A percentile compares a stretch with the other conserved stretches of the same genome.
Evolutionary conservation across 768 basidiomycete species (phyloP).

Genomic region (Lentinula lateritia): DNA sequence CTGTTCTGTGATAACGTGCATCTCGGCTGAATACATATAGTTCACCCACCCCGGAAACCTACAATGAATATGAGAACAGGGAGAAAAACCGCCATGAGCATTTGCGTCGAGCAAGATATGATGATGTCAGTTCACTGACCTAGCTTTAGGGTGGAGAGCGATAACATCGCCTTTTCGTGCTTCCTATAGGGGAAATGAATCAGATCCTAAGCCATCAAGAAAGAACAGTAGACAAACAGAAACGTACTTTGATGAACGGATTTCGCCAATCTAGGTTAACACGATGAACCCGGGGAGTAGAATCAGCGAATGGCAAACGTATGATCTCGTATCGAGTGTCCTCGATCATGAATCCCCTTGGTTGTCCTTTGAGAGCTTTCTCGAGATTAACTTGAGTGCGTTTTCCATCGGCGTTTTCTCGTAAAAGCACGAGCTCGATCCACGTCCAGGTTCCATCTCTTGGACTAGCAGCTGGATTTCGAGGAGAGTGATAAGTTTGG

Average conservation of each 20-base stretch:
- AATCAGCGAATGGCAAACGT: constrained; percentile 3
- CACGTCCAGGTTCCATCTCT: constrained; percentile 4
- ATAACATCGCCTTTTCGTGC: constrained; percentile 3
- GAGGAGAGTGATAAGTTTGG: background rate
- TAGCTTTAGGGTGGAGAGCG: constrained; percentile 1
- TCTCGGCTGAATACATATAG: background rate
- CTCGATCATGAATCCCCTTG: constrained; percentile 3
- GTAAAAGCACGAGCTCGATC: constrained; percentile 4
- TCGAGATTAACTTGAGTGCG: background rate
- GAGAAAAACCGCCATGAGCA: background rate
- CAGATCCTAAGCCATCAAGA: background rate
- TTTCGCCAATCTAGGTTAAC: constrained; percentile 2
- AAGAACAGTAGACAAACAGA: background rate
- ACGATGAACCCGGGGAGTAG: constrained; percentile 4
- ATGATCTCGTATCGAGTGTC: constrained; percentile 5
- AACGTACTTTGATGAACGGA: constrained; percentile 3
- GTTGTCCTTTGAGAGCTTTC: background rate
- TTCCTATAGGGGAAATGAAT: background rate
- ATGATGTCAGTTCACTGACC: background rate
- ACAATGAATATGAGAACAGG: no score
- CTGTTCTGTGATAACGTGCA: constrained; percentile 1
- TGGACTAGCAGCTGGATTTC: background rate
- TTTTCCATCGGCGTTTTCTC: background rate
- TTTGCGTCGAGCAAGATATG: background rate
- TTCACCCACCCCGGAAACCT: constrained; percentile 2